These are phyloP conservation scores for Hypoxylon crocopeplum DNA, from an alignment of 495 filamentous ascomycete species.

Conservation along the genomic window DNA sequence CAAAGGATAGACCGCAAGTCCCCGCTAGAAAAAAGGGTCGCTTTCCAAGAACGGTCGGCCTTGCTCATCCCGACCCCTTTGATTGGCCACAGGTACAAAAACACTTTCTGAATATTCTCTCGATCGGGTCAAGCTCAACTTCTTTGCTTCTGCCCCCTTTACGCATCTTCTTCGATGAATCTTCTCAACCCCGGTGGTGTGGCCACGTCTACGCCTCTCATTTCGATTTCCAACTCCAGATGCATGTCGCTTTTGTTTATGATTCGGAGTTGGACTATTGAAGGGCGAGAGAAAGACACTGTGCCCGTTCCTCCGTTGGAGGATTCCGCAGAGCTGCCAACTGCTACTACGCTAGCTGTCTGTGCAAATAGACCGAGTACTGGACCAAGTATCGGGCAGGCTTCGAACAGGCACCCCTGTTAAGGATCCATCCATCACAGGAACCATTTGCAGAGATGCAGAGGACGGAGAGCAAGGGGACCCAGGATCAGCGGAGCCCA, in stretches of 20 bases:
- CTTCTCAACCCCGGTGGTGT: constrained; percentile 3
- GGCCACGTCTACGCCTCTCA: constrained; percentile 1
- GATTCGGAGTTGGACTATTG: constrained; percentile 10
- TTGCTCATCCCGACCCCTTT: constrained; percentile 1
- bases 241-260: constrained; percentile 16
- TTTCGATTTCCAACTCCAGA: constrained; percentile 7
- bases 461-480: constrained; percentile 17
- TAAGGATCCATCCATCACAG: constrained; percentile 29
- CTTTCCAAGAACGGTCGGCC: constrained; percentile 23
- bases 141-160: constrained; percentile 11
- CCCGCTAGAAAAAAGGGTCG: constrained; percentile 19
- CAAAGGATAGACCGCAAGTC: constrained; percentile 26
- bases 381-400: not conserved
- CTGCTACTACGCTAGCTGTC: not conserved
- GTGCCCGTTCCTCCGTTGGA: constrained; percentile 7
- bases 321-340: constrained; percentile 10
- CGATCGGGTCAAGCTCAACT: constrained; percentile 20
- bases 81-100: constrained; percentile 18
- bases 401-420: constrained; percentile 13
- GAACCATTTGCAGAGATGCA: constrained; percentile 25
- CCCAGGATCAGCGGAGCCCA: constrained; percentile 30
- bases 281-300: constrained; percentile 18
- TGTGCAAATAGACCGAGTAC: constrained; percentile 21
- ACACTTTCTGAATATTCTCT: constrained; percentile 14
- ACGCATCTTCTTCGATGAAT: constrained; percentile 13